Evolutionary conservation across 306 rosid species (phyloP).

Genomic region (Fragaria iinumae): DNA sequence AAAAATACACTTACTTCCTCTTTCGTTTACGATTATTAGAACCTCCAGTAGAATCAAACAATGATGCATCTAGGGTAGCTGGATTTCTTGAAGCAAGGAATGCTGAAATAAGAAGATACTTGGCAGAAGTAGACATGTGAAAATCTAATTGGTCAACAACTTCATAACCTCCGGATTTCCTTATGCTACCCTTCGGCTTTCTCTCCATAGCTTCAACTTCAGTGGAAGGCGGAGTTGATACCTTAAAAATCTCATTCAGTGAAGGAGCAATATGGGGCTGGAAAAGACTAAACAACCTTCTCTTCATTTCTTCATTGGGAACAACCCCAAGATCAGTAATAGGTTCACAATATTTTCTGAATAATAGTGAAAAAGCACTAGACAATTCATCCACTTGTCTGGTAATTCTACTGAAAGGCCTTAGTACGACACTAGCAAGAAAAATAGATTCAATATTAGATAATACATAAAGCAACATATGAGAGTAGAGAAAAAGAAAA

Average conservation of each 20-base stretch:
- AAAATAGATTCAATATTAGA: slow-evolving; percentile 27
- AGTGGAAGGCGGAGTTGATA: slow-evolving; percentile 46
- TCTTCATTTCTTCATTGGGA: slow-evolving; percentile 65
- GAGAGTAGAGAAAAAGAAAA: neutral
- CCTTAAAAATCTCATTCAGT: slow-evolving; percentile 73
- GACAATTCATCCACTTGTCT: slow-evolving; percentile 71
- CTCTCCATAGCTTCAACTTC: slow-evolving; percentile 50
- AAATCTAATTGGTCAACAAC: slow-evolving; percentile 59
- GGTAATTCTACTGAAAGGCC: slow-evolving; percentile 68
- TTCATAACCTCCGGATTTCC: slow-evolving; percentile 42
- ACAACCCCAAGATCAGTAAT: slow-evolving; percentile 46
- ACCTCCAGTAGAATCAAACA: slow-evolving; percentile 88
- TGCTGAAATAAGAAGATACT: slow-evolving; percentile 92
- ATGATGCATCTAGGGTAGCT: slow-evolving; percentile 91
- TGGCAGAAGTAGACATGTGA: slow-evolving; percentile 85
- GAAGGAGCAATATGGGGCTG: slow-evolving; percentile 62
- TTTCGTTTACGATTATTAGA: slow-evolving; percentile 66
- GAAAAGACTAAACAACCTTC: slow-evolving; percentile 51
- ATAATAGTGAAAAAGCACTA: slow-evolving; percentile 54
- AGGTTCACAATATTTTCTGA: slow-evolving; percentile 65
- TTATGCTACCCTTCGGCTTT: slow-evolving; percentile 45
- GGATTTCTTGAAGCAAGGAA: slow-evolving; percentile 97
- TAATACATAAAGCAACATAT: slow-evolving; percentile 17
- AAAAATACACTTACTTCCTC: slow-evolving; percentile 59
- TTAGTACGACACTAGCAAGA: slow-evolving; percentile 57